Conservation (phyloP, 1,284 basidiomycete species). For the Flammula alnicola region DNA sequence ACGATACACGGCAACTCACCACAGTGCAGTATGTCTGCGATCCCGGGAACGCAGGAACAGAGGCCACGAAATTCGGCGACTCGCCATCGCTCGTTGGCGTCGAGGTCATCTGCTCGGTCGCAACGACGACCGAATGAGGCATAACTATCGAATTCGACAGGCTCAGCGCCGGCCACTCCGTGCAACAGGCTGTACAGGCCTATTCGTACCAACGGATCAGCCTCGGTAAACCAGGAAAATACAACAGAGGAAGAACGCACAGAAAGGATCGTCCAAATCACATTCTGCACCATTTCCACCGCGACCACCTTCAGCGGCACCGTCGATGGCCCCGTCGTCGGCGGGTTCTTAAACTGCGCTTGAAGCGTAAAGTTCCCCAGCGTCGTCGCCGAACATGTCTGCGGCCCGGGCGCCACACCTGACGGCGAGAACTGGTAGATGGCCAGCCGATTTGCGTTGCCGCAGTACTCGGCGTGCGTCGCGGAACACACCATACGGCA, state of each 20-base stretch:
- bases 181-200: slow-evolving; percentile 43
- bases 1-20: slow-evolving; percentile 27
- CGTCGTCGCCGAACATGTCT: slow-evolving; percentile 30
- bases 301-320: slow-evolving; percentile 38
- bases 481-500: slow-evolving; percentile 42
- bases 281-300: slow-evolving; percentile 41
- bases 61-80: slow-evolving; percentile 44
- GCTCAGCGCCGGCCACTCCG: slow-evolving; percentile 42
- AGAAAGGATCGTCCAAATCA: slow-evolving; percentile 43
- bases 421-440: slow-evolving; percentile 36
- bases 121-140: slow-evolving; percentile 40
- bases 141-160: slow-evolving; percentile 41
- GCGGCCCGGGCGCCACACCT: slow-evolving; percentile 27
- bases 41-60: slow-evolving; percentile 44
- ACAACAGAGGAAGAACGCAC: slow-evolving; percentile 28
- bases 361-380: slow-evolving; percentile 40
- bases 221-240: not conserved
- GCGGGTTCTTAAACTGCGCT: slow-evolving; percentile 38
- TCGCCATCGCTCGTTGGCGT: slow-evolving; percentile 41
- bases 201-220: slow-evolving; percentile 14
- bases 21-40: slow-evolving; percentile 43
- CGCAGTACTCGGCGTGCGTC: slow-evolving; percentile 41
- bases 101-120: slow-evolving; percentile 41
- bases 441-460: slow-evolving; percentile 41
- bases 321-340: slow-evolving; percentile 28